These are phyloP conservation scores for Aurantiochytrium sp. DNA, from an alignment of 108 stramenopile species.

Conservation along the genomic window DNA sequence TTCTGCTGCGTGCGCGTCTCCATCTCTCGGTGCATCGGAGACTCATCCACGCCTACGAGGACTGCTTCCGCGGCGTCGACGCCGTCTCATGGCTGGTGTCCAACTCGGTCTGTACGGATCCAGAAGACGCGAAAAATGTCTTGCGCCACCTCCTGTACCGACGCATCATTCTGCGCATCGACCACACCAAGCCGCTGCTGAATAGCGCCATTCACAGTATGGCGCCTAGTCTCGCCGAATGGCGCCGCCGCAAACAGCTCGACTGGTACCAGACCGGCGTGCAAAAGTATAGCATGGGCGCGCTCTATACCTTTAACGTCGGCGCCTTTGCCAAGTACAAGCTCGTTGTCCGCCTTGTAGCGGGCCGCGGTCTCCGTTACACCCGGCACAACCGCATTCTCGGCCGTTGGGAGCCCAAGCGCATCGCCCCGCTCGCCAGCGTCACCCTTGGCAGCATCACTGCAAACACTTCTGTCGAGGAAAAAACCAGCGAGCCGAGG, in stretches of 20 bases:
- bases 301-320: conserved; percentile 4
- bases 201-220: not conserved
- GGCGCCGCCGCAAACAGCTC: conserved; percentile 4
- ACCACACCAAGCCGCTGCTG: not conserved
- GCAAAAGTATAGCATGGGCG: not conserved
- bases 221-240: not conserved
- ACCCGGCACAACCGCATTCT: not conserved
- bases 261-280: not conserved
- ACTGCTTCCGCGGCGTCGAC: not conserved
- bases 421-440: conserved; percentile 16
- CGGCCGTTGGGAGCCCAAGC: not conserved
- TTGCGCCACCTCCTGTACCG: not conserved
- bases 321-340: not conserved
- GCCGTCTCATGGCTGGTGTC: not conserved
- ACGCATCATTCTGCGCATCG: not conserved
- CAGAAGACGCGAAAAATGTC: not conserved
- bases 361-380: not conserved
- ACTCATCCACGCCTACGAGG: conserved; percentile 9
- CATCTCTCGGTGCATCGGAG: not conserved
- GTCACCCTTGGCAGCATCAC: not conserved
- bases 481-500: not conserved
- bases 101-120: not conserved
- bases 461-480: not conserved
- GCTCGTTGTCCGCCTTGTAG: not conserved
- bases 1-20: not conserved